These are phyloP conservation scores for Fusarium sp. DNA, from an alignment of 2,329 filamentous ascomycete species.

Conservation along the genomic window DNA sequence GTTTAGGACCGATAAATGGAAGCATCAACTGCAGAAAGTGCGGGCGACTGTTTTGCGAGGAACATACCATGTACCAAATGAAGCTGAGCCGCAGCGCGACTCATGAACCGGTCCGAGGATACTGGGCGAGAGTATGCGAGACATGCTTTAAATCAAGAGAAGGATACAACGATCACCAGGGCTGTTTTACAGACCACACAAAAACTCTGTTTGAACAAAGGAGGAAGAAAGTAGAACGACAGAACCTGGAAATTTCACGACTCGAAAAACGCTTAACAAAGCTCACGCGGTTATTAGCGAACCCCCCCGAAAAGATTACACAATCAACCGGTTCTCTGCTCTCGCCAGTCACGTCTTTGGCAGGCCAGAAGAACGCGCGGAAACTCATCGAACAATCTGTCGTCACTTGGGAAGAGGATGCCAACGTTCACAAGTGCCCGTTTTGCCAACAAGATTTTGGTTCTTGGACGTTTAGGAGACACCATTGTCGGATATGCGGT, in stretches of 20 bases:
- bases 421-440: conserved; percentile 82
- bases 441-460: conserved; percentile 98
- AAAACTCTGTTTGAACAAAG: conserved; percentile 77
- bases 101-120: conserved; percentile 89
- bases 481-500: conserved; percentile 95
- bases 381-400: conserved; percentile 91
- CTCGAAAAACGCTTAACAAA: conserved; percentile 93
- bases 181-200: conserved; percentile 78
- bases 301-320: conserved; percentile 75
- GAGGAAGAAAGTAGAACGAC: conserved; percentile 83
- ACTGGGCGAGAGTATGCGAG: conserved; percentile 96
- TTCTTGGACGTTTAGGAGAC: conserved; percentile 89
- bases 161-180: conserved; percentile 91
- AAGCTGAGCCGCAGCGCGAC: conserved; percentile 90
- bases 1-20: conserved; percentile 82
- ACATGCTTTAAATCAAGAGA: conserved; percentile 98
- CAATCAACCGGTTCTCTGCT: conserved; percentile 64
- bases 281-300: conserved; percentile 84
- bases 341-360: conserved; percentile 70
- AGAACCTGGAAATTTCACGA: conserved; percentile 87
- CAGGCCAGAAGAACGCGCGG: conserved; percentile 78
- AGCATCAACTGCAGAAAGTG: conserved; percentile 95
- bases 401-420: conserved; percentile 95
- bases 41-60: conserved; percentile 93
- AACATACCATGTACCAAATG: conserved; percentile 99